Base-by-base conservation (phyloP, 2,329 filamentous ascomycete genomes). In the Sporothrix variecibatus region DNA sequence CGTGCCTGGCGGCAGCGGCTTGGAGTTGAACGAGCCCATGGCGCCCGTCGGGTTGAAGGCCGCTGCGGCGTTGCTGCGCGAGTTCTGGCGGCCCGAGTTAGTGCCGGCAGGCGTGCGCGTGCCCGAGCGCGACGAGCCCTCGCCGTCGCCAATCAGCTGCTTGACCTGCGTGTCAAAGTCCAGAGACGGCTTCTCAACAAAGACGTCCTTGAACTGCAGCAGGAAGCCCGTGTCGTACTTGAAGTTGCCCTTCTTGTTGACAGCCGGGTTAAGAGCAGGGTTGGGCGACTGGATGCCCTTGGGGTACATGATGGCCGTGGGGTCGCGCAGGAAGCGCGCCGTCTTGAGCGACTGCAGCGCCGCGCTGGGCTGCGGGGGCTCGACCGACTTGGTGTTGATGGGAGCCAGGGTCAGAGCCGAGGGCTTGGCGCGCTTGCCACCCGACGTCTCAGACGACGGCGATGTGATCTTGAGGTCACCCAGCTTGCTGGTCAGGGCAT, bases 161-260 rank as follows among this genome's bases (percentile, higher is more conserved):
- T 88, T 95, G 88, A 99, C 91, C 80, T 96, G 95, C 77, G 92
- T 88, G 80, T 97, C 93, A 90, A 97, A 99, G 80, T 98, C 95
- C 60, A 95, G 83, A 0, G 94, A 97, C 17, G 96, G 96, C 85
- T 98, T 97, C 86, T 99, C 96, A 76, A 94, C 97, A 85, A 98
- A 99, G 26, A 97, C 94, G 79, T 90, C 90, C 85, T 98, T 94
- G 87, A 99, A 99, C 81, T 99, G 96, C 40, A 99, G 87, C 84
- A 99, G 86, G 87, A 99, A 99, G 79, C 92, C 92, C 79, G 95
- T 93, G 84, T 98, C 94, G 83, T 99, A 99, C 82, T 97, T 95
- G 86, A 97, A 97, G 58, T 90, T 92, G 75, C 90, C 90, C 85
- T 95, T 95, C 82, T 92, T 93, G 46, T 89, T 87, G 38, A 94